These are phyloP conservation scores for Agrostemma githago DNA, from an alignment of 148 eudicot species.

Conservation along the genomic window DNA sequence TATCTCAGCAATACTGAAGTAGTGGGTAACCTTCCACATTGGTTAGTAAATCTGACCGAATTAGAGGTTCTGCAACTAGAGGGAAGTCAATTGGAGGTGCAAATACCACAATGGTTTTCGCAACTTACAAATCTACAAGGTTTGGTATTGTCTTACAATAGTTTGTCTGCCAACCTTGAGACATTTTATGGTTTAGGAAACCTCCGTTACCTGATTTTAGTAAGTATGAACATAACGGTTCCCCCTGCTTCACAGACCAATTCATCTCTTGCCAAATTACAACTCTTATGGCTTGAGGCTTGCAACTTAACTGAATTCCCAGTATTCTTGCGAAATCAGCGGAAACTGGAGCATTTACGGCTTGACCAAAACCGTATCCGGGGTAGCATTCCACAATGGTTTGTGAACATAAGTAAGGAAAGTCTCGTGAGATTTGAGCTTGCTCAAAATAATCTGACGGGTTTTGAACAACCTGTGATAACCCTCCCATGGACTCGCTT, in stretches of 20 bases:
- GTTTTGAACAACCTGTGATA: constrained; percentile 5
- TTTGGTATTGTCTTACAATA: neutral
- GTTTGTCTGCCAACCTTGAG: neutral
- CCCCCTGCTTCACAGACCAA: neutral
- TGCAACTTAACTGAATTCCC: constrained; percentile 21
- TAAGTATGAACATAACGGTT: neutral
- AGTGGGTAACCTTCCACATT: constrained; percentile 5
- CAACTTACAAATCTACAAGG: constrained; percentile 8
- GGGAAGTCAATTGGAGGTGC: constrained; percentile 7
- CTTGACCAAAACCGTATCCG: neutral
- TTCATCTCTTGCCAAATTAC: constrained; percentile 6
- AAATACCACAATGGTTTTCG: constrained; percentile 9
- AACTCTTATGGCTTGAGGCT: neutral
- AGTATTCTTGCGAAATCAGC: neutral
- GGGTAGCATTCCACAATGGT: constrained; percentile 23
- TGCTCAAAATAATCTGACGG: constrained; percentile 9
- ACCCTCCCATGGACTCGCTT: constrained; percentile 10
- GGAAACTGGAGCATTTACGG: neutral
- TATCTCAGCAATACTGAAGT: constrained; percentile 6
- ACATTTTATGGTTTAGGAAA: constrained; percentile 3
- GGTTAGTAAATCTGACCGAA: constrained; percentile 14
- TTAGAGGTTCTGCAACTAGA: neutral
- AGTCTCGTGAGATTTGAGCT: neutral
- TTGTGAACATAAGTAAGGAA: constrained; percentile 15
- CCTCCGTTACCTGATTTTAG: neutral